Evolutionary conservation across 1,139 yeast species (phyloP), one percentile per base, ranked within the genome.

Genomic region (Wickerhamiella infanticola): DNA sequence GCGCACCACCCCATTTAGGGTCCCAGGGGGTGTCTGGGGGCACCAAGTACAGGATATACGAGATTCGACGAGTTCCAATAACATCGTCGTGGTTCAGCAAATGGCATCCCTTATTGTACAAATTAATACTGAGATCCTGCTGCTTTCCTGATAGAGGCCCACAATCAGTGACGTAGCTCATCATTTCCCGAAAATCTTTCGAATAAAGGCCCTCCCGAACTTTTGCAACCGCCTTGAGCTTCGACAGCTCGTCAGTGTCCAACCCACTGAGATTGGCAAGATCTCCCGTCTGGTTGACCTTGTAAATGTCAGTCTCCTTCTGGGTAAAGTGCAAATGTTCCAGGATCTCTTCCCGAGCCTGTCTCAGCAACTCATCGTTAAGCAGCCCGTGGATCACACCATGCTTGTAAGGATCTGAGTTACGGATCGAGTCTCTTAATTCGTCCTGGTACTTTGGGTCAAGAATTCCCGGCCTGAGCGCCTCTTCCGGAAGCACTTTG

Each of bases 261-360:
- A 93, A 69, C 0, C 96, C 95, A 0, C 94, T 81, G 43, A 93
- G 66, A 60, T 93, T 93, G 39, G 96, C 95, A 56, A 93, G 70
- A 62, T 93, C 98, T 27, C 98, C 99, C 43, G 93, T 81, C 63
- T 93, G 99, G 61, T 72, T 80, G 33, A 93, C 95, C 61, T 85
- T 88, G 64, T 93, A 93, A 51, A 93, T 93, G 59, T 93, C 98
- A 0, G 99, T 93, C 63, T 93, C 98, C 63, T 90, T 93, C 58
- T 79, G 77, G 23, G 97, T 86, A 67, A 93, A 93, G 42, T 83
- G 93, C 49, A 93, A 79, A 58, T 86, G 82, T 5, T 71, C 68
- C 55, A 84, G 72, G 37, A 93, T 88, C 61, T 93, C 98, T 48
- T 74, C 73, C 44, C 97, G 73, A 2, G 93, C 98, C 38, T 73